phyloP scores from a whole-genome alignment of 371 early-diverging fungal species.

The Nematocida minor region DNA sequence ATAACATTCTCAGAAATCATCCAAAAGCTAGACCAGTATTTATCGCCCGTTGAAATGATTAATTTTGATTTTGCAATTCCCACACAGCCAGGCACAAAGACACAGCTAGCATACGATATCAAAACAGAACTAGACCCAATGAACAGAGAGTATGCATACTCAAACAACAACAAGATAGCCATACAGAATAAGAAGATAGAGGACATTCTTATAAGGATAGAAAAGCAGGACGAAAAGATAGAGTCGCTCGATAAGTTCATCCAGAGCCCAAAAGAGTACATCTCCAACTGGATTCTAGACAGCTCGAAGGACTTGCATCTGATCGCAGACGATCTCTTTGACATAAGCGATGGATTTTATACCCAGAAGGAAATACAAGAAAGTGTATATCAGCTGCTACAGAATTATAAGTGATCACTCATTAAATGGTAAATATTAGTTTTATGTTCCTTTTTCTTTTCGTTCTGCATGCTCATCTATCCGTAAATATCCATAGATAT shows the following conservation, averaged over 20 bases:
- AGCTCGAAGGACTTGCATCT: slow-evolving; percentile 51
- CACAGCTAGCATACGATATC: slow-evolving; percentile 54
- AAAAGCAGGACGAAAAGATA: slow-evolving; percentile 53
- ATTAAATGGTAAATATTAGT: neutral
- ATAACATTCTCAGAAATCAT: slow-evolving; percentile 37
- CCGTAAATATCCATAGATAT: no score
- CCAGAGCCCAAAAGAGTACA: slow-evolving; percentile 58
- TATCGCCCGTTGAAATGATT: slow-evolving; percentile 52
- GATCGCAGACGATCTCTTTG: slow-evolving; percentile 42
- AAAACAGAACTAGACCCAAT: slow-evolving; percentile 61
- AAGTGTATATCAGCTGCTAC: slow-evolving; percentile 59
- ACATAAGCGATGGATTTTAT: slow-evolving; percentile 56
- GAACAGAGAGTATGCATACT: slow-evolving; percentile 55
- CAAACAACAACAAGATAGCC: slow-evolving; percentile 50
- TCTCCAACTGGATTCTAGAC: slow-evolving; percentile 58
- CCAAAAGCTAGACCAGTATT: slow-evolving; percentile 11
- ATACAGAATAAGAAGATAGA: slow-evolving; percentile 62
- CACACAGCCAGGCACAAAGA: neutral
- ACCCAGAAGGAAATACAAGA: slow-evolving; percentile 60
- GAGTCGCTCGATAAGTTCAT: slow-evolving; percentile 51
- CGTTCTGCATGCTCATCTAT: no score
- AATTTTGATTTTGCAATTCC: slow-evolving; percentile 53
- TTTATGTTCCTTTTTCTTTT: no score
- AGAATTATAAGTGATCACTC: slow-evolving; percentile 44
- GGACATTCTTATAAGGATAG: slow-evolving; percentile 41